Evolutionary conservation across 129 eudicot species (phyloP).

Genomic region (Escallonia herrerae): DNA sequence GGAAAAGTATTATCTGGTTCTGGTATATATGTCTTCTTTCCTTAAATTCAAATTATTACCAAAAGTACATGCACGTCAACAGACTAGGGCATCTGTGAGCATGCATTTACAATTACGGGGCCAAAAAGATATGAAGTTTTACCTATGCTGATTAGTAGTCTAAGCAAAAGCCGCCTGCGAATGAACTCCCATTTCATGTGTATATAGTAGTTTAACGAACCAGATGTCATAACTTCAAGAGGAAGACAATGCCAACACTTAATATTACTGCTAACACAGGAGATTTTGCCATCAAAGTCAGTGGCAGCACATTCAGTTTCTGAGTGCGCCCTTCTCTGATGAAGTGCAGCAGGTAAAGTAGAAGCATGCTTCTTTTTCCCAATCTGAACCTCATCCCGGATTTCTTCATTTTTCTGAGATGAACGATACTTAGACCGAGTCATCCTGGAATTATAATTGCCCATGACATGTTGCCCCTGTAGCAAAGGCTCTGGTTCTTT

Average conservation of each 20-base stretch:
- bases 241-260: slow-evolving; percentile 75
- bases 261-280: slow-evolving; percentile 31
- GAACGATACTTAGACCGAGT: slow-evolving; percentile 49
- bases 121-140: slow-evolving; percentile 8
- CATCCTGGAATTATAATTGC: slow-evolving; percentile 28
- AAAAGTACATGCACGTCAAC: too few species aligned
- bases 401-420: slow-evolving; percentile 27
- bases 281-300: slow-evolving; percentile 29
- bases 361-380: background rate
- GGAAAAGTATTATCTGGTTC: background rate
- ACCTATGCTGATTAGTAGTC: slow-evolving; percentile 64
- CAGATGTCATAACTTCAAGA: slow-evolving; percentile 31
- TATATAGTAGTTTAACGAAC: slow-evolving; percentile 31
- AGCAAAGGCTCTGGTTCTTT: slow-evolving; percentile 32
- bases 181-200: slow-evolving; percentile 75
- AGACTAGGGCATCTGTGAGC: background rate
- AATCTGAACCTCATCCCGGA: slow-evolving; percentile 11
- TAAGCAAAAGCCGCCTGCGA: slow-evolving; percentile 54
- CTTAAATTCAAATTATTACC: background rate
- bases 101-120: slow-evolving; percentile 2
- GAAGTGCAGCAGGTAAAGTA: slow-evolving; percentile 15
- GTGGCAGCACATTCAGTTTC: slow-evolving; percentile 14
- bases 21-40: background rate
- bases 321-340: slow-evolving; percentile 6
- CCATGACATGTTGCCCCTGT: slow-evolving; percentile 24